Evolutionary conservation across 352 stramenopile genomes (phyloP).

Genomic region (Peronospora destructor): DNA sequence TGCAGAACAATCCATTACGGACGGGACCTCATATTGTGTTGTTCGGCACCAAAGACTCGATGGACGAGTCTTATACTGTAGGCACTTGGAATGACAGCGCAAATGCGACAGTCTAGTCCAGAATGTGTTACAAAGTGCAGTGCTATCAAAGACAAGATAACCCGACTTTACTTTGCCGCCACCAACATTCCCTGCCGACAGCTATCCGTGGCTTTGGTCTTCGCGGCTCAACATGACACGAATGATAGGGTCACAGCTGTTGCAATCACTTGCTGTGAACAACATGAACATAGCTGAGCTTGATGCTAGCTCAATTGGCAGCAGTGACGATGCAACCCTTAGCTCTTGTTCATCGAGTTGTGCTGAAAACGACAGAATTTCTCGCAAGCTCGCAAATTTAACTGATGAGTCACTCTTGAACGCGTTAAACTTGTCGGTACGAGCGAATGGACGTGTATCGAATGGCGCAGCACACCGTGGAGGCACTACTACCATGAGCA

Average conservation of each 20-base stretch:
- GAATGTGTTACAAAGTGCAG: too few relatives aligned
- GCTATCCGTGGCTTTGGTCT: too few relatives aligned
- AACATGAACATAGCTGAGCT: slow-evolving; percentile 2
- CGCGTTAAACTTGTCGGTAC: neutral
- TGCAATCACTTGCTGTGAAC: slow-evolving; percentile 12
- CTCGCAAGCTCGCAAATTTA: neutral
- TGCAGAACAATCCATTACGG: too few relatives aligned
- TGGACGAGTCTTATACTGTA: too few relatives aligned
- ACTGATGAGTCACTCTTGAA: neutral
- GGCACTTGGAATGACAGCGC: too few relatives aligned
- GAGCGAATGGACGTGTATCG: neutral
- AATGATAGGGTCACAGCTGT: slow-evolving; percentile 22
- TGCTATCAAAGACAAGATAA: too few relatives aligned
- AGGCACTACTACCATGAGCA: slow-evolving; percentile 4
- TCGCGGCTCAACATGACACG: neutral
- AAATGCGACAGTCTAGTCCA: too few relatives aligned
- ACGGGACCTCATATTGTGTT: too few relatives aligned
- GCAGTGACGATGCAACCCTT: neutral
- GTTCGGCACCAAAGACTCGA: too few relatives aligned
- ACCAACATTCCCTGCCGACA: too few relatives aligned
- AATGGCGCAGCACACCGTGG: neutral
- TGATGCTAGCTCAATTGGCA: neutral
- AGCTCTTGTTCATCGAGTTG: slow-evolving; percentile 5
- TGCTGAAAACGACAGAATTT: neutral
- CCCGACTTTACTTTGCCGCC: too few relatives aligned